A percentile compares a stretch with the other conserved stretches of the same genome.
phyloP scores from a whole-genome alignment of 2,329 filamentous ascomycete genomes.

The Microdochium trichocladiopsis region DNA sequence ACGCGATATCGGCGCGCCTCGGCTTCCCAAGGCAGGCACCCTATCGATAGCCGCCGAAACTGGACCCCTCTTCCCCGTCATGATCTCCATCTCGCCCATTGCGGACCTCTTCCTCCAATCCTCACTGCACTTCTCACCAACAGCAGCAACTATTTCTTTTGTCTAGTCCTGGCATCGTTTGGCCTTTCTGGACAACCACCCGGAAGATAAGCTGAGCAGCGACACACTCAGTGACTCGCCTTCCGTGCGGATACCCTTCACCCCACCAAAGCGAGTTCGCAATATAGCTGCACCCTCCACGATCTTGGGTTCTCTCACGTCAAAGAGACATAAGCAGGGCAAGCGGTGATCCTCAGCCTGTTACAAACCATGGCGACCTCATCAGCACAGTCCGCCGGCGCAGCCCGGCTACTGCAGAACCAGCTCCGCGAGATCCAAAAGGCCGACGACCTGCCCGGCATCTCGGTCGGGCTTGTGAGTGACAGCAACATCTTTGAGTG shows the following conservation, averaged over 20 bases:
- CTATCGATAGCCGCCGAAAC: neutral
- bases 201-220: too few relatives aligned
- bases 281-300: too few relatives aligned
- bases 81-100: neutral
- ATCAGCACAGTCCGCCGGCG: conserved; percentile 32
- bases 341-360: too few relatives aligned
- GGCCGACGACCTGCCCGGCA: conserved; percentile 85
- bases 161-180: too few relatives aligned
- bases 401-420: conserved; percentile 67
- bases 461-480: conserved; percentile 82
- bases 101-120: neutral
- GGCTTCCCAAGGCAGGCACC: neutral
- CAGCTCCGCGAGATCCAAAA: conserved; percentile 94
- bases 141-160: too few relatives aligned
- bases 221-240: too few relatives aligned
- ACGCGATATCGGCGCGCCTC: neutral
- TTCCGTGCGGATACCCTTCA: too few relatives aligned
- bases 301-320: too few relatives aligned
- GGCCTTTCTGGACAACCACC: too few relatives aligned
- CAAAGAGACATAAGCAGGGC: too few relatives aligned
- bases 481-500: conserved; percentile 91
- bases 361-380: conserved; percentile 39
- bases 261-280: too few relatives aligned
- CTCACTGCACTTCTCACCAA: neutral
- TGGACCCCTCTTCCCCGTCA: neutral